Percentiles rank a stretch among this genome's conserved stretches.
Evolutionary conservation across 176 grass and related monocot genomes (phyloP).

Genomic region (Microstegium vimineum): DNA sequence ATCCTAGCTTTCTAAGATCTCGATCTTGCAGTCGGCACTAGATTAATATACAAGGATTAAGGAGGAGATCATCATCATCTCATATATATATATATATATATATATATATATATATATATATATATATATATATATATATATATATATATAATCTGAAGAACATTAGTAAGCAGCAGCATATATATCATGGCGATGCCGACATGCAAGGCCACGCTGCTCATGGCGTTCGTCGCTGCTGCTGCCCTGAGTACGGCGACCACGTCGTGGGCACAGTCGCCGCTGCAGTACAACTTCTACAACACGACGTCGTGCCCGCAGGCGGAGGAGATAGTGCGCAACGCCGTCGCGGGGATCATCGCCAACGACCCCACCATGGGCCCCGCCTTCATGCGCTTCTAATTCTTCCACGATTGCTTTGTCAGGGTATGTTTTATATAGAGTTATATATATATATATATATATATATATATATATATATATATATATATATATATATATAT

Average conservation of each 20-base stretch:
- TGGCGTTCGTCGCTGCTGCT: not conserved
- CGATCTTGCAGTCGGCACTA: too few relatives aligned
- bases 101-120: too few relatives aligned
- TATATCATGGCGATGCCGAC: not conserved
- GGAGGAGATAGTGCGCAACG: not conserved
- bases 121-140: too few relatives aligned
- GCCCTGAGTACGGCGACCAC: not conserved
- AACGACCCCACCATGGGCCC: not conserved
- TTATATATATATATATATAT: too few relatives aligned
- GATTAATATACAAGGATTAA: not conserved
- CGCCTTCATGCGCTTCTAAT: constrained; percentile 47
- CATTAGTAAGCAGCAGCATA: too few relatives aligned
- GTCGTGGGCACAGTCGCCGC: not conserved
- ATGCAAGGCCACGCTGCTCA: not conserved
- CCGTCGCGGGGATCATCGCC: not conserved
- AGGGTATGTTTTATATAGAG: too few relatives aligned
- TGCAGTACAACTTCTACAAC: constrained; percentile 12
- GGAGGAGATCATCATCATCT: too few relatives aligned
- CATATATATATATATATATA: too few relatives aligned
- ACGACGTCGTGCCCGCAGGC: not conserved
- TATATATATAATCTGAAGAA: too few relatives aligned
- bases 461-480: too few relatives aligned
- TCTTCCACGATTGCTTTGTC: constrained; percentile 84
- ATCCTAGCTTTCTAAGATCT: too few relatives aligned
- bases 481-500: too few relatives aligned